Conservation (phyloP, 805 yeast species). For the Teunomyces kruisii region DNA sequence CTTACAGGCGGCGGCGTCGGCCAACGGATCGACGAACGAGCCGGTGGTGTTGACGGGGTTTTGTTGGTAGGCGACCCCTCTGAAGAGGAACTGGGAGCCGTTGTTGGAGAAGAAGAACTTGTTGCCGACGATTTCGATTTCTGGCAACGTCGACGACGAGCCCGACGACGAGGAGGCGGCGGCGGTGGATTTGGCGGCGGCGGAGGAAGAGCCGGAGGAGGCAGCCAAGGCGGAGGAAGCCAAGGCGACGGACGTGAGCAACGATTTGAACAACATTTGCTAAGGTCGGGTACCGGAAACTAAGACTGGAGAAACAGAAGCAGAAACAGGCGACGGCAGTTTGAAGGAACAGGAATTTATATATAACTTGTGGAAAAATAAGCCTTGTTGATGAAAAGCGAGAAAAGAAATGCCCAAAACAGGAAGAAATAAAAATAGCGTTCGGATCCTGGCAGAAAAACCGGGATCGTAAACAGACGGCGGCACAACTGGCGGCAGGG, state of each 20-base stretch:
- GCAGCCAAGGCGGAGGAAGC: constrained; percentile 23
- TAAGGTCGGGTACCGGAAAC: background rate
- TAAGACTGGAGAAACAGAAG: background rate
- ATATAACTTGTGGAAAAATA: constrained; percentile 1
- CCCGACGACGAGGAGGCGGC: constrained; percentile 8
- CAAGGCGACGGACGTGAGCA: constrained; percentile 30
- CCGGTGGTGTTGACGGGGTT: constrained; percentile 53
- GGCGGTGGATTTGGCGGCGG: constrained; percentile 11
- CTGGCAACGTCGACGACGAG: constrained; percentile 38
- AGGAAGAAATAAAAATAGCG: constrained; percentile 5
- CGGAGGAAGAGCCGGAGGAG: constrained; percentile 12
- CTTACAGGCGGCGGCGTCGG: constrained; percentile 58
- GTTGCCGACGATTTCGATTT: constrained; percentile 73
- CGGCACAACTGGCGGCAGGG: no score
- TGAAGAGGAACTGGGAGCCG: constrained; percentile 75
- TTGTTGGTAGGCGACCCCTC: constrained; percentile 80
- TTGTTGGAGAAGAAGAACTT: constrained; percentile 75
- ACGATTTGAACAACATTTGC: constrained; percentile 20
- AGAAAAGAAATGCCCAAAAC: constrained; percentile 2
- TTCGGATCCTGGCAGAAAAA: background rate
- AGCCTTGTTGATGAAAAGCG: constrained; percentile 5
- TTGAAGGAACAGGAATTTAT: constrained; percentile 1
- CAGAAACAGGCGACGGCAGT: background rate
- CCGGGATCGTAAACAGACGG: no score
- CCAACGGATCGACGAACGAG: constrained; percentile 68